phyloP scores from a whole-genome alignment of 140 eudicot species.

The Flaveria floridana region DNA sequence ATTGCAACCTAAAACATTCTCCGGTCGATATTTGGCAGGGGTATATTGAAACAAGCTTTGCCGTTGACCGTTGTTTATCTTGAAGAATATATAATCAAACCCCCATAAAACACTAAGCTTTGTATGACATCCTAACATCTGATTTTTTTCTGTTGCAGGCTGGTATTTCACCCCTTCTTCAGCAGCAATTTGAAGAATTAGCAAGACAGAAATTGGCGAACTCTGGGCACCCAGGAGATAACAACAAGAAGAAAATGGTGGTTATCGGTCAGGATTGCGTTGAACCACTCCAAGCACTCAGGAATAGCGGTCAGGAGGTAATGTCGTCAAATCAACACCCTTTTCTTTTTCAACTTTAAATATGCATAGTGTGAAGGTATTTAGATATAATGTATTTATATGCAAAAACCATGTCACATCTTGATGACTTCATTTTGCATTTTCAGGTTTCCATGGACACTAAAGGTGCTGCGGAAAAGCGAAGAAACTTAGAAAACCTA shows the following conservation, averaged over 20 bases:
- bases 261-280: conserved; percentile 89
- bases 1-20: conserved; percentile 80
- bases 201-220: conserved; percentile 48
- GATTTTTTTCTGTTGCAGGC: conserved; percentile 48
- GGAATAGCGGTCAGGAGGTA: conserved; percentile 80
- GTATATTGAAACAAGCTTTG: conserved; percentile 36
- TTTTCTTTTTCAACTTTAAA: background rate
- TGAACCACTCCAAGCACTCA: conserved; percentile 92
- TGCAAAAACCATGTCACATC: background rate
- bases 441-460: conserved; percentile 62
- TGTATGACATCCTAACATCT: background rate
- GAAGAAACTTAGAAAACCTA: conserved; percentile 50
- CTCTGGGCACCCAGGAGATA: conserved; percentile 31
- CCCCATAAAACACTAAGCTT: background rate
- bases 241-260: conserved; percentile 55
- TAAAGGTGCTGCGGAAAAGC: conserved; percentile 63
- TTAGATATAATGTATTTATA: background rate
- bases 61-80: background rate
- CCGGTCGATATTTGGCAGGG: conserved; percentile 88
- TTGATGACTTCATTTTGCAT: background rate
- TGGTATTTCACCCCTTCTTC: conserved; percentile 84
- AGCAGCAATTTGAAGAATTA: conserved; percentile 71
- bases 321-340: background rate
- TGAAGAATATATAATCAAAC: background rate
- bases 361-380: background rate